Conservation (phyloP, 495 filamentous ascomycete genomes). For the Talaromyces proteolyticus region DNA sequence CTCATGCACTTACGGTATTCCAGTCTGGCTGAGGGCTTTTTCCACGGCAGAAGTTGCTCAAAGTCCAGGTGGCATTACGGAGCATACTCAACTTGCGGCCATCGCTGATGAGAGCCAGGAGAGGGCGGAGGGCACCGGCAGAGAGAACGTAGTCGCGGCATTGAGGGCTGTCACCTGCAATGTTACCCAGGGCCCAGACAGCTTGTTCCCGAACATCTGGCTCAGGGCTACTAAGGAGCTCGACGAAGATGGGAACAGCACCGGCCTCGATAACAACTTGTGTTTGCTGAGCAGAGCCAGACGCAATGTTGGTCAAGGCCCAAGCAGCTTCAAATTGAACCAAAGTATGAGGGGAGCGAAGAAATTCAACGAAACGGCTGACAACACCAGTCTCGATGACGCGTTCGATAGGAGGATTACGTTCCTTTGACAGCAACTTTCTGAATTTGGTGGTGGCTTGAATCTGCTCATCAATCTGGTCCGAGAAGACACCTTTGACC, state of each 20-base stretch:
- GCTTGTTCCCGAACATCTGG: constrained; percentile 98
- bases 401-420: constrained; percentile 97
- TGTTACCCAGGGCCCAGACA: constrained; percentile 98
- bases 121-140: constrained; percentile 82
- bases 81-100: constrained; percentile 99
- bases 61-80: constrained; percentile 96
- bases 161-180: constrained; percentile 95
- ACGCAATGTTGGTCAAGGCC: constrained; percentile 99
- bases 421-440: constrained; percentile 96
- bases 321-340: constrained; percentile 99
- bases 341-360: constrained; percentile 94
- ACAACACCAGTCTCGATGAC: constrained; percentile 99
- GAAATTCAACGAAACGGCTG: constrained; percentile 94
- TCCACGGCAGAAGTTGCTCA: constrained; percentile 99
- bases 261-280: constrained; percentile 98
- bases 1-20: constrained; percentile 61
- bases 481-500: constrained; percentile 96
- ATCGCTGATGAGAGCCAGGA: constrained; percentile 85
- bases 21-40: constrained; percentile 99
- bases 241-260: constrained; percentile 97
- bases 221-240: constrained; percentile 90
- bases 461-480: constrained; percentile 96
- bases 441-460: constrained; percentile 99
- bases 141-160: constrained; percentile 94
- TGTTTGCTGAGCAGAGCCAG: constrained; percentile 93